Evolutionary conservation across 2,329 filamentous ascomycete genomes (phyloP), one percentile per base, ranked within the genome.

Genomic region (Neopestalotiopsis clavispora): DNA sequence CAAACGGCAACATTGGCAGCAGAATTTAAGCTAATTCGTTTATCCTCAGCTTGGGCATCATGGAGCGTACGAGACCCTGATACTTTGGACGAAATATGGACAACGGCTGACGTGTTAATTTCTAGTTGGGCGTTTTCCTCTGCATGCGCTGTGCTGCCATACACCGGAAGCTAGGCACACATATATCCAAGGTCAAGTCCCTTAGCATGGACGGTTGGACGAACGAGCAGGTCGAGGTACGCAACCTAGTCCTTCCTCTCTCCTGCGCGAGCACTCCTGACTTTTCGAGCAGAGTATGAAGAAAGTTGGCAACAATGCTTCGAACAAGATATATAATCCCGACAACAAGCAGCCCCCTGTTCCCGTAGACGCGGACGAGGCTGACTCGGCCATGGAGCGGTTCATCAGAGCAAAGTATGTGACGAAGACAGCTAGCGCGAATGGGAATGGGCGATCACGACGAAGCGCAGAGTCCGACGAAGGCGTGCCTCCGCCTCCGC

Each of bases 181-280:
- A 99, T 81, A 94, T 99, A 72, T 98, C 95, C 73, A 99, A 99
- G 81, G 94, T 99, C 84, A 99, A 99, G 82, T 98, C 95, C 49
- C 82, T 99, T 83, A 98, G 93, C 80, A 98, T 99, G 95, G 96
- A 99, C 82, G 96, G 92, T 74, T 99, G 96, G 96, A 91, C 93
- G 63, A 91, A 92, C 77, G 96, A 98, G 70, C 96, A 99, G 83
- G 95, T 99, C 72, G 96, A 99, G 83, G 95, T 97, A 85, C 82
- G 89, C 40, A 13, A 49, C 40, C 13, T 64, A 17, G 4, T 10
- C 14, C 32, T 38, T 17, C 42, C 23, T 20, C 57, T 38, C 57
- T 57, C n/a, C 5, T 49, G 23, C 32, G 9, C 62, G 58, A 62
- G 10, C n/a, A 67, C 30, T 28, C 32, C 75, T 76, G 69, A 74